Evolutionary conservation across 805 yeast species (phyloP), one percentile per base, ranked within the genome.

Genomic region (Komagataella populi): DNA sequence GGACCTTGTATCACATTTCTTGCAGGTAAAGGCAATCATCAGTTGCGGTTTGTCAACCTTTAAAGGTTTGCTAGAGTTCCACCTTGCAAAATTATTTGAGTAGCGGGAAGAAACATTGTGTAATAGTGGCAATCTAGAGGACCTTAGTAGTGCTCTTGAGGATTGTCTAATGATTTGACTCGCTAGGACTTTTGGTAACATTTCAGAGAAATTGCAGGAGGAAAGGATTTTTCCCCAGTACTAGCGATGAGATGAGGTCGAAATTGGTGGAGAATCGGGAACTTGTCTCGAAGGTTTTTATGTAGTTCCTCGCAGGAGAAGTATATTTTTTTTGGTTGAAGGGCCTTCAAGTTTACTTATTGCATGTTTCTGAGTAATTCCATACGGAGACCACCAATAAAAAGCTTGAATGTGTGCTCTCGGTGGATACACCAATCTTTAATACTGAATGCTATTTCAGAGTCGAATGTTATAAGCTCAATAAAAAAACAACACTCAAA

Each of bases 1-100:
- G 0, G 96, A 88, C 52, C 97, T 71, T 2, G 84, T 78, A 48
- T 79, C 74, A 67, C 98, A 91, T 56, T 80, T 79, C 63, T 89
- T 91, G 68, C 98, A 91, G 0, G 96, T 91, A 68, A 91, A 90
- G 0, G 96, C 91, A 20, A 91, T 76, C 84, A 88, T 84, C 55
- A 87, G 70, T 64, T 83, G 79, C 2, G 95, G 96, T 55, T 83
- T 80, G 14, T 30, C 39, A 5, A 30, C 39, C 8, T 30, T 30
- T 4, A 30, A n/a, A 30, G 39, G 39, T 30, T 30, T 12, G 39
- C 39, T 30, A 30, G 39, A 30, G 5, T 30, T 30, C 39, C 39
- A 30, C 10, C 39, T 30, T 6, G 39, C 39, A 10, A 30, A 30
- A 30, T 14, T 5, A 14, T 30, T 30, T 4, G 14, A 30, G 14